Base-by-base conservation (phyloP, 2,329 filamentous ascomycete genomes). In the Fusarium sp. region DNA sequence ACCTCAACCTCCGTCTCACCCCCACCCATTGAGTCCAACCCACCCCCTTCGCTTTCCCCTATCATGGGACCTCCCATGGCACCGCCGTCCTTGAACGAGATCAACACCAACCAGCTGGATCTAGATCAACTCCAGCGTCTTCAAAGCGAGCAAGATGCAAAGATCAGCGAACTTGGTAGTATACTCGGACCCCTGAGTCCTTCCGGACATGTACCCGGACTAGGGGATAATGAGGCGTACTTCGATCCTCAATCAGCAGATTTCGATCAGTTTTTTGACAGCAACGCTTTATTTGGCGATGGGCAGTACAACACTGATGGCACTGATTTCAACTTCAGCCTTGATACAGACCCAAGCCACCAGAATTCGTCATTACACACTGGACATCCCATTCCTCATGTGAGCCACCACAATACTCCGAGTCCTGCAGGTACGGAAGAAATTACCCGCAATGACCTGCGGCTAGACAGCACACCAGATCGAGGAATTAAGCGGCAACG, bases 171-270 rank as follows among this genome's bases (percentile, higher is more conserved):
- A 65, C 86, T 98, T 15, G 91, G 91, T 57, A 91, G 90, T 61
- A 84, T 94, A 22, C 87, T 98, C 13, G 91, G 93, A 12, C 95
- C 95, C 0, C 86, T 97, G 18, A 95, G 92, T 77, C 95, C 95
- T 0, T 93, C 90, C 1, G 94, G 94, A 9, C 88, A 89, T 22
- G 93, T 97, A 39, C 93, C 94, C 3, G 93, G 93, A 9, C 81
- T 96, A 4, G 85, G 84, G 31, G 86, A 87, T 6, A 79, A 75
- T 22, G 80, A 79, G 24, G 78, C 77, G 38, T 80, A 81, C 71
- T 82, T 83, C 76, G 77, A 83, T 64, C 66, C 78, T 39, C 72
- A 79, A 16, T 81, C 82, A 39, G 78, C 86, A 20, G 87, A 89
- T 61, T 79, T 88, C 11, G 86, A 89, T 55, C 85, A 89, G 75